These are phyloP conservation scores for Mucor plumbeus DNA, from an alignment of 371 early-diverging fungal species.

Conservation along the genomic window DNA sequence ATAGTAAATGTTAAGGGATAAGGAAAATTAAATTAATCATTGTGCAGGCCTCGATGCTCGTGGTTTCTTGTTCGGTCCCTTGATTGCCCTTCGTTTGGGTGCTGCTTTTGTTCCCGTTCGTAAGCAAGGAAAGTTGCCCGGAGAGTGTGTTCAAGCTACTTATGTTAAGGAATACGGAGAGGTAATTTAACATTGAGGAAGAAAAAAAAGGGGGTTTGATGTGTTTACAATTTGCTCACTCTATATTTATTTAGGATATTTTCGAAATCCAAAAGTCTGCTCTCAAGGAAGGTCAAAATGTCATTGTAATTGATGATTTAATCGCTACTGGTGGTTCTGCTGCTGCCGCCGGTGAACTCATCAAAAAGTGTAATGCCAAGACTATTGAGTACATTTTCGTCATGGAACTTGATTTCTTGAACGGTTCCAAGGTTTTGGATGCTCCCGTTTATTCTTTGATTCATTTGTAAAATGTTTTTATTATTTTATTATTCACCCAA, in stretches of 20 bases:
- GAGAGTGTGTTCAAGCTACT: slow-evolving; percentile 66
- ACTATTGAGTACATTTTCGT: slow-evolving; percentile 89
- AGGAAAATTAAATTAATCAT: neutral
- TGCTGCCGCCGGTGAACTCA: slow-evolving; percentile 83
- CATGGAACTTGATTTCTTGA: slow-evolving; percentile 86
- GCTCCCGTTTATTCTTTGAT: slow-evolving; percentile 91
- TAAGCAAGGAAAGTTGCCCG: slow-evolving; percentile 96
- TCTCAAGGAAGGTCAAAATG: slow-evolving; percentile 83
- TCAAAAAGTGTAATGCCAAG: slow-evolving; percentile 75
- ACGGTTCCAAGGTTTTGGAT: slow-evolving; percentile 77
- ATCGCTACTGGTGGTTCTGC: slow-evolving; percentile 96
- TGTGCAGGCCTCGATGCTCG: slow-evolving; percentile 82
- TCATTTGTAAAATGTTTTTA: slow-evolving; percentile 59
- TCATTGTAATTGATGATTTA: slow-evolving; percentile 94
- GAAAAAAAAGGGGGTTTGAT: neutral
- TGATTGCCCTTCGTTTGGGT: slow-evolving; percentile 86
- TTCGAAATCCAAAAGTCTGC: slow-evolving; percentile 91
- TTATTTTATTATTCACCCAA: neutral
- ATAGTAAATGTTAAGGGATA: too few relatives aligned
- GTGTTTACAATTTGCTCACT: too few relatives aligned
- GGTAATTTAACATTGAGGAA: slow-evolving; percentile 46
- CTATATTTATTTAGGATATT: slow-evolving; percentile 61
- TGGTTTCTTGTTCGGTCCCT: slow-evolving; percentile 91
- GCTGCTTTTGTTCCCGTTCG: slow-evolving; percentile 95
- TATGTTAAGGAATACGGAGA: slow-evolving; percentile 97